A percentile compares a stretch with the other conserved stretches of the same genome.
phyloP scores from a whole-genome alignment of 306 rosid genomes.

The Glycyrrhiza uralensis region DNA sequence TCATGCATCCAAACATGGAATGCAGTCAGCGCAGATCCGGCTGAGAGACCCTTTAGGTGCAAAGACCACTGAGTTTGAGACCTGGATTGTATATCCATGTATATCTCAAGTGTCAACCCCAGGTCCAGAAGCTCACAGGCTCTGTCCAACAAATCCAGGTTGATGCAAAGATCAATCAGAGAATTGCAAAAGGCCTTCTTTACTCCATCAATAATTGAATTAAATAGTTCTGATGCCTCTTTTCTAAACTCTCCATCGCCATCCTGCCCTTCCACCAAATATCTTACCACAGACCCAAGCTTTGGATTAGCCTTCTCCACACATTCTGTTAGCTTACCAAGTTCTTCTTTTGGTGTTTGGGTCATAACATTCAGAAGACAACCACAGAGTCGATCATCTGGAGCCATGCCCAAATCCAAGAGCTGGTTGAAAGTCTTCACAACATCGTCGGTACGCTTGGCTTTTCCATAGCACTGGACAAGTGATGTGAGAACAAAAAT shows the following conservation, averaged over 20 bases:
- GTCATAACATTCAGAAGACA: conserved; percentile 93
- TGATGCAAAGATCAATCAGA: conserved; percentile 81
- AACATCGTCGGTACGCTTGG: conserved; percentile 75
- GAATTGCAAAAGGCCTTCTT: conserved; percentile 90
- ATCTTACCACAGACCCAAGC: conserved; percentile 66
- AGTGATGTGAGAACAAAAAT: conserved; percentile 88
- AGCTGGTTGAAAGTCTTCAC: conserved; percentile 71
- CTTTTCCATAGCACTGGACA: conserved; percentile 93
- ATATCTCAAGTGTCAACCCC: conserved; percentile 67
- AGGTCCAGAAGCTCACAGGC: conserved; percentile 77
- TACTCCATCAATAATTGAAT: conserved; percentile 49
- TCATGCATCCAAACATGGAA: conserved; percentile 90
- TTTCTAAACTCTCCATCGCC: conserved; percentile 46
- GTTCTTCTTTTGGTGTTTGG: conserved; percentile 76
- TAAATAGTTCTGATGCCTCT: conserved; percentile 65
- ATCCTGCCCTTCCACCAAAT: conserved; percentile 57
- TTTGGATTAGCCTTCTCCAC: conserved; percentile 60
- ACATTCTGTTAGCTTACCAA: conserved; percentile 58
- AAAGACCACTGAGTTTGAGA: conserved; percentile 90
- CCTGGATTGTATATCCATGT: conserved; percentile 67
- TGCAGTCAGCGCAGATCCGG: conserved; percentile 83
- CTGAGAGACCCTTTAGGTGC: conserved; percentile 85
- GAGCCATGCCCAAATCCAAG: conserved; percentile 63
- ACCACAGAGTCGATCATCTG: conserved; percentile 79
- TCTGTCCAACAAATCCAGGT: conserved; percentile 60